These are phyloP conservation scores for Xylariales sp. DNA, from an alignment of 2,329 filamentous ascomycete genomes.

Conservation along the genomic window DNA sequence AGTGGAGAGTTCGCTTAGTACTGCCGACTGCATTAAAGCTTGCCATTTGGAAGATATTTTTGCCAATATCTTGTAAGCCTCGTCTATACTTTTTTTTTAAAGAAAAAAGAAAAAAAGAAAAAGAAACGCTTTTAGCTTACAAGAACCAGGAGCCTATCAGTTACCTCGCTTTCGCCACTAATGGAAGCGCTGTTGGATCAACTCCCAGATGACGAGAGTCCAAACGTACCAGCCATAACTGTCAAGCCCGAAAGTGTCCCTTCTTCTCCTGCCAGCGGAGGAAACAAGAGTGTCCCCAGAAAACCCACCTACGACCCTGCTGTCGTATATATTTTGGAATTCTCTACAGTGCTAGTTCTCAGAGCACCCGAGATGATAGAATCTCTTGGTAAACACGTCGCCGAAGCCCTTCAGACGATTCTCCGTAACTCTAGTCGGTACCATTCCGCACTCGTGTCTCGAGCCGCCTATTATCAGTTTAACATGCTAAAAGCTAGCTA, in stretches of 20 bases:
- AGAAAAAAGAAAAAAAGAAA: too few relatives aligned
- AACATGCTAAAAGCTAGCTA: slow-evolving; percentile 85
- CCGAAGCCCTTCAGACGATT: slow-evolving; percentile 82
- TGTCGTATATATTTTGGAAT: slow-evolving; percentile 89
- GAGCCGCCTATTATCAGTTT: slow-evolving; percentile 88
- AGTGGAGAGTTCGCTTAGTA: slow-evolving; percentile 92
- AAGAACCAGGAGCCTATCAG: slow-evolving; percentile 66
- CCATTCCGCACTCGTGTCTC: slow-evolving; percentile 85
- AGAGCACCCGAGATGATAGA: slow-evolving; percentile 79
- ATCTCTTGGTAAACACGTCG: slow-evolving; percentile 80
- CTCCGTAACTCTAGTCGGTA: slow-evolving; percentile 82
- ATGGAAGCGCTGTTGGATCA: slow-evolving; percentile 81
- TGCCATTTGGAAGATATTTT: slow-evolving; percentile 88
- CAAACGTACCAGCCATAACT: slow-evolving; percentile 79
- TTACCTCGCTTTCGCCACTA: slow-evolving; percentile 68
- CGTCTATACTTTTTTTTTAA: too few relatives aligned
- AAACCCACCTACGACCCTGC: slow-evolving; percentile 83
- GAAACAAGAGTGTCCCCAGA: slow-evolving; percentile 63
- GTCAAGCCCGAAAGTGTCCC: slow-evolving; percentile 87
- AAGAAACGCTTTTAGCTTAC: slow-evolving; percentile 19
- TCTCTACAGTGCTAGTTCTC: slow-evolving; percentile 84
- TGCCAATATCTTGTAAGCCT: slow-evolving; percentile 79
- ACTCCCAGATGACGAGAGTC: slow-evolving; percentile 83
- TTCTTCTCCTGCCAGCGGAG: slow-evolving; percentile 70
- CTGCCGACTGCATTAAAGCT: slow-evolving; percentile 92